These are phyloP conservation scores for Entonaema liquescens DNA, from an alignment of 495 filamentous ascomycete species.

Conservation along the genomic window DNA sequence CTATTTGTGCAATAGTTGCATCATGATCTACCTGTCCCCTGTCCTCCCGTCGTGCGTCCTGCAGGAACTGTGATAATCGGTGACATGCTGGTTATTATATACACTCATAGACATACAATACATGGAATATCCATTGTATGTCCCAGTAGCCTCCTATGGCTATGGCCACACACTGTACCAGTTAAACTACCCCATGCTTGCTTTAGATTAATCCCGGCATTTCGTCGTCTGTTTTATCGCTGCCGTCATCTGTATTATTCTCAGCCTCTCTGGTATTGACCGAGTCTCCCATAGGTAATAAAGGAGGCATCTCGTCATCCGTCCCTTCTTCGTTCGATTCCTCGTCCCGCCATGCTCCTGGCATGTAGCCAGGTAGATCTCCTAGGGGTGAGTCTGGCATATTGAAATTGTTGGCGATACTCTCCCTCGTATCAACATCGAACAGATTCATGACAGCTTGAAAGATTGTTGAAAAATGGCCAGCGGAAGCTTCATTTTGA, in stretches of 20 bases:
- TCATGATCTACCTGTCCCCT: slow-evolving; percentile 30
- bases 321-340: slow-evolving; percentile 2
- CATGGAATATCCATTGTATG: not conserved
- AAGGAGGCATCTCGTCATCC: slow-evolving; percentile 32
- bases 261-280: not conserved
- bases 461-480: slow-evolving; percentile 5
- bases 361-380: slow-evolving; percentile 17
- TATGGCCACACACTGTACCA: not conserved
- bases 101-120: not conserved
- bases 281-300: not conserved
- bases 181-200: not conserved
- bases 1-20: slow-evolving; percentile 12
- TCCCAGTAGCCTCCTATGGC: not conserved
- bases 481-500: not conserved
- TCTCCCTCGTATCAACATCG: slow-evolving; percentile 1
- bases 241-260: not conserved
- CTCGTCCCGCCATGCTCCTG: slow-evolving; percentile 27
- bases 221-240: slow-evolving; percentile 30
- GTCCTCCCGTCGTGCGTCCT: slow-evolving; percentile 12
- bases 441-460: slow-evolving; percentile 33
- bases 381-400: not conserved
- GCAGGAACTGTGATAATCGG: slow-evolving; percentile 16
- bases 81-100: not conserved
- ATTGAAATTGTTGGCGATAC: not conserved
- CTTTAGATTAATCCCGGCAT: slow-evolving; percentile 18